These are phyloP conservation scores for Geoglossum cookeanum DNA, from an alignment of 2,329 filamentous ascomycete genomes.

Conservation along the genomic window DNA sequence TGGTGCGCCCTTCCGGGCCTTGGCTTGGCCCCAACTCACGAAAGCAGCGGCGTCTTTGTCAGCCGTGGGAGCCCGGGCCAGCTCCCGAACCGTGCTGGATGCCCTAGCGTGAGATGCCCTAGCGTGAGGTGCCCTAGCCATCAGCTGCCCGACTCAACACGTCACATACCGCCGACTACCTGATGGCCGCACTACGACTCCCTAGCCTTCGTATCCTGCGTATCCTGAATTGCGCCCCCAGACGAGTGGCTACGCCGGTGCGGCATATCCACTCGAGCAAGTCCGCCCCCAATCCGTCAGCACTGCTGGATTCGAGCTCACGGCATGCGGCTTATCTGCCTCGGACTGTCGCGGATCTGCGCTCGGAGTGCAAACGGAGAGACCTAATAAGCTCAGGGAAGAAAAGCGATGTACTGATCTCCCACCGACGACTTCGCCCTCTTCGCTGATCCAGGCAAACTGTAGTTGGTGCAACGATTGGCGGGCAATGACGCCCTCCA, in stretches of 20 bases:
- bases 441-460: neutral
- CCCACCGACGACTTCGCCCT: neutral
- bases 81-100: neutral
- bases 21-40: no score
- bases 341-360: neutral
- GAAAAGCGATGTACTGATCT: neutral
- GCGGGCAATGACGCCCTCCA: neutral
- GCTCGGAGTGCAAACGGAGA: slow-evolving; percentile 1
- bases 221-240: neutral
- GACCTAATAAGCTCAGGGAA: neutral
- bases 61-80: neutral
- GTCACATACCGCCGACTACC: neutral
- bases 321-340: neutral
- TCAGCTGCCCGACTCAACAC: neutral
- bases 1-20: no score
- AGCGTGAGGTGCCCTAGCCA: neutral
- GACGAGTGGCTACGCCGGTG: neutral
- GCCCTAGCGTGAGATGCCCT: neutral
- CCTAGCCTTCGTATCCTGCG: neutral
- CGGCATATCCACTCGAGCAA: neutral
- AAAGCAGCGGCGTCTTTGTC: no score
- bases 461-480: slow-evolving; percentile 1
- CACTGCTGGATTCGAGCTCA: neutral
- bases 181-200: neutral
- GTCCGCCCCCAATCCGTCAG: neutral